phyloP scores from a whole-genome alignment of 805 yeast species.

The Myxozyma mucilagina region DNA sequence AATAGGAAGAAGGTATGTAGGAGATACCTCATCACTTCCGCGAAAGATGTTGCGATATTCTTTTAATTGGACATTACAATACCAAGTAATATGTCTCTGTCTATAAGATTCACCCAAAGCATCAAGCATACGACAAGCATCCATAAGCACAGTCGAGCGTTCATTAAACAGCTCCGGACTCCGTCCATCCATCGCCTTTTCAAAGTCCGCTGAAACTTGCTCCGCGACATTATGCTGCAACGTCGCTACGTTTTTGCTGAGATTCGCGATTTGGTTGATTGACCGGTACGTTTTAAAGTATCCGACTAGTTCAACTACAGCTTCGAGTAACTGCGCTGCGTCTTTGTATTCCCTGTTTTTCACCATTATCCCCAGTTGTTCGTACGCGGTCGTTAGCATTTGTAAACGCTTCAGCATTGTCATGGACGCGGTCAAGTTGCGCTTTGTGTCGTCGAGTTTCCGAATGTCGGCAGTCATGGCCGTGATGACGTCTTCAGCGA shows the following conservation, averaged over 20 bases:
- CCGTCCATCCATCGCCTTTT: constrained; percentile 48
- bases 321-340: constrained; percentile 62
- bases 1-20: neutral
- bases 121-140: constrained; percentile 75
- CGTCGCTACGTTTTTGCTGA: constrained; percentile 59
- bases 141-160: constrained; percentile 39
- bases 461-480: constrained; percentile 76
- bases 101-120: constrained; percentile 57
- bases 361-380: constrained; percentile 53
- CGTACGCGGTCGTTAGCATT: constrained; percentile 77
- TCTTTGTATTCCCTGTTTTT: constrained; percentile 52
- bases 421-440: constrained; percentile 80
- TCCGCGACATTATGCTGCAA: constrained; percentile 63
- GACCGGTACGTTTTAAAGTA: constrained; percentile 80
- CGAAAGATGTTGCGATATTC: constrained; percentile 78
- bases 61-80: constrained; percentile 62
- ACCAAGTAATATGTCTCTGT: constrained; percentile 69
- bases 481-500: constrained; percentile 63
- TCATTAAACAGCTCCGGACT: constrained; percentile 36
- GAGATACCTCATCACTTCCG: constrained; percentile 61
- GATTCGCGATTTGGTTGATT: constrained; percentile 71
- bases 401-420: constrained; percentile 83
- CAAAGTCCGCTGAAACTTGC: constrained; percentile 74
- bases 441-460: constrained; percentile 75
- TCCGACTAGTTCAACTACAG: constrained; percentile 68